A percentile compares a stretch with the other conserved stretches of the same genome.
Conservation (phyloP, 352 stramenopile species). For the Pythium angustatum region DNA sequence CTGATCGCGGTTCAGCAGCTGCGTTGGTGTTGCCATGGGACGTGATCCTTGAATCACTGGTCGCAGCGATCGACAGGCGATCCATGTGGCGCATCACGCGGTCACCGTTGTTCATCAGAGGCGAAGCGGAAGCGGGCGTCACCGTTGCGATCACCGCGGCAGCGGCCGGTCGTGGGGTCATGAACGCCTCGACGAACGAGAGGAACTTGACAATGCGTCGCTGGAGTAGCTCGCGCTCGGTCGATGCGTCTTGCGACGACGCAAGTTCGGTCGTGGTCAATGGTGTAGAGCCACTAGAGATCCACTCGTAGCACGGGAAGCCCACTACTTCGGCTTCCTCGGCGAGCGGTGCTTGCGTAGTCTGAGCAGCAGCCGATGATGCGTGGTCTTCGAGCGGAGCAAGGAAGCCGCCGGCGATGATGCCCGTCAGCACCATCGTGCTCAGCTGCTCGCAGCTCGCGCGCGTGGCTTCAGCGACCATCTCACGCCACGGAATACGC, state of each 20-base stretch:
- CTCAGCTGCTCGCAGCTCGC: conserved; percentile 26
- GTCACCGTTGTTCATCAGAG: neutral
- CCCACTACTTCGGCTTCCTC: conserved; percentile 27
- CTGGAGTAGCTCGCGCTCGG: conserved; percentile 23
- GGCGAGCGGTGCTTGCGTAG: neutral
- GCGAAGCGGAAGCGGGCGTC: neutral
- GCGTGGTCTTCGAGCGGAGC: conserved; percentile 20
- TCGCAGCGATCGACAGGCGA: neutral
- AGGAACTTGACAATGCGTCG: conserved; percentile 22
- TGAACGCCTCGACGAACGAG: conserved; percentile 24
- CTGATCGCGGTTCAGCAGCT: neutral
- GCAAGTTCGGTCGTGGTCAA: neutral
- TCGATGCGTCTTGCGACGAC: neutral
- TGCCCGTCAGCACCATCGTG: conserved; percentile 24
- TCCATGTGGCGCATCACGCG: conserved; percentile 3
- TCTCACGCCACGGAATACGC: conserved; percentile 15
- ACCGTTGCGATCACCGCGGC: conserved; percentile 16
- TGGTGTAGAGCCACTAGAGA: neutral
- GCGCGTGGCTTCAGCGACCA: conserved; percentile 18
- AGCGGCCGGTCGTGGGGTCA: conserved; percentile 18
- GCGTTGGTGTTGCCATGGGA: neutral
- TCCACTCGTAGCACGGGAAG: conserved; percentile 16
- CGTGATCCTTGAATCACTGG: neutral
- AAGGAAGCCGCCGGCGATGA: conserved; percentile 26
- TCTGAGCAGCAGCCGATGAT: neutral